phyloP scores from a whole-genome alignment of 2,329 filamentous ascomycete species.

The Colletotrichum tofieldiae region DNA sequence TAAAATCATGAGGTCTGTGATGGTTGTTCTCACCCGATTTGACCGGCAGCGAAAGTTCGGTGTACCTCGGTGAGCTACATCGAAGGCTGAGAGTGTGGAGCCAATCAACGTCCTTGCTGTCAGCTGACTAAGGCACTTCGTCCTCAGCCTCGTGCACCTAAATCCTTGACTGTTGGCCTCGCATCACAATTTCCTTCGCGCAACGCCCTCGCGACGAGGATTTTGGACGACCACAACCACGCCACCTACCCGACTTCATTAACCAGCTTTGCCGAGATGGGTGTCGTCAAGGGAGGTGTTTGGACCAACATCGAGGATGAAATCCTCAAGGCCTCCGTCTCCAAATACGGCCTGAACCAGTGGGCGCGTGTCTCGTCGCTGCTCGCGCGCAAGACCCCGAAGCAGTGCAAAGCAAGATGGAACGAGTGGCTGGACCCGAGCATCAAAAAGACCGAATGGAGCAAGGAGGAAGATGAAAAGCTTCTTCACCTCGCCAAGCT shows the following conservation, averaged over 20 bases:
- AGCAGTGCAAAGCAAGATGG: slow-evolving; percentile 99
- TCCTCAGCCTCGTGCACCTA: slow-evolving; percentile 35
- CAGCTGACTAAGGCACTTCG: slow-evolving; percentile 24
- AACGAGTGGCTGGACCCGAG: slow-evolving; percentile 98
- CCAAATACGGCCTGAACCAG: slow-evolving; percentile 96
- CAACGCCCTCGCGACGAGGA: slow-evolving; percentile 34
- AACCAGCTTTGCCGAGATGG: slow-evolving; percentile 64
- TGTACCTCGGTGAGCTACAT: slow-evolving; percentile 9
- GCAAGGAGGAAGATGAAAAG: slow-evolving; percentile 98
- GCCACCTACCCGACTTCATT: neutral
- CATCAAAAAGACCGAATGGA: slow-evolving; percentile 99
- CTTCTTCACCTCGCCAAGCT: slow-evolving; percentile 96
- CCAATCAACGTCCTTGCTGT: slow-evolving; percentile 2
- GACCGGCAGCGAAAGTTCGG: neutral
- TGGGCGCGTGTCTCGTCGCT: slow-evolving; percentile 99
- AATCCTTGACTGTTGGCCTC: slow-evolving; percentile 37
- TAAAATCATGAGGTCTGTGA: neutral
- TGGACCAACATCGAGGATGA: slow-evolving; percentile 91
- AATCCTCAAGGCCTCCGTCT: slow-evolving; percentile 95
- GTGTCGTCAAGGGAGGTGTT: slow-evolving; percentile 81
- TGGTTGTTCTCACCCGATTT: neutral
- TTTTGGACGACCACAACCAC: slow-evolving; percentile 17
- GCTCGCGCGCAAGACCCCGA: slow-evolving; percentile 95
- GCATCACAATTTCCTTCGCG: slow-evolving; percentile 9
- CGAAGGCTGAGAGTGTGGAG: neutral